These are phyloP conservation scores for Collybiopsis luxurians DNA, from an alignment of 768 basidiomycete genomes.

Conservation along the genomic window DNA sequence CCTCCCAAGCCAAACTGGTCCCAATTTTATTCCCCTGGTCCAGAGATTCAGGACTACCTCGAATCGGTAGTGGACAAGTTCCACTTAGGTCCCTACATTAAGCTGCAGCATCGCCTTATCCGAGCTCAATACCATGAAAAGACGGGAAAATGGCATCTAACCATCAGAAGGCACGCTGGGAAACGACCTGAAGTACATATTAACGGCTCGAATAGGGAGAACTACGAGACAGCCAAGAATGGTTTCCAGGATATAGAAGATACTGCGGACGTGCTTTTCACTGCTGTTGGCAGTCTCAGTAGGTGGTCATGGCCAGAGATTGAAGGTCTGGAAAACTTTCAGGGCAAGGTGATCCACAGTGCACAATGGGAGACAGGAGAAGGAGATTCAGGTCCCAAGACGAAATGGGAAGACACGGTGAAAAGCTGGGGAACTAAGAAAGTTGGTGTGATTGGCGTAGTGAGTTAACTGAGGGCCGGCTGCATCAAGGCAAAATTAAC, in stretches of 20 bases:
- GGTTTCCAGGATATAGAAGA: constrained; percentile 48
- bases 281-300: constrained; percentile 49
- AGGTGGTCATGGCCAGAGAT: constrained; percentile 72
- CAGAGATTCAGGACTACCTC: constrained; percentile 57
- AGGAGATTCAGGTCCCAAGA: constrained; percentile 19
- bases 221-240: constrained; percentile 11
- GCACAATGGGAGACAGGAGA: constrained; percentile 53
- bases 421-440: constrained; percentile 49
- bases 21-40: constrained; percentile 54
- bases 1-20: constrained; percentile 54
- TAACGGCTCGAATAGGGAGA: not conserved
- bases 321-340: constrained; percentile 50
- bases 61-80: constrained; percentile 55
- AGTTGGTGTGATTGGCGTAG: constrained; percentile 61
- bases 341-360: constrained; percentile 60
- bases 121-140: constrained; percentile 49
- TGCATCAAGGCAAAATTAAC: not conserved
- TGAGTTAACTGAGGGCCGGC: constrained; percentile 24
- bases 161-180: constrained; percentile 33
- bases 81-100: constrained; percentile 49
- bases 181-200: constrained; percentile 13
- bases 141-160: constrained; percentile 55
- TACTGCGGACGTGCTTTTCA: constrained; percentile 54
- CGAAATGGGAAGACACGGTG: constrained; percentile 41
- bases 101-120: constrained; percentile 52